These are phyloP conservation scores for Mortierella sp. DNA, from an alignment of 371 early-diverging fungal species.

Conservation along the genomic window DNA sequence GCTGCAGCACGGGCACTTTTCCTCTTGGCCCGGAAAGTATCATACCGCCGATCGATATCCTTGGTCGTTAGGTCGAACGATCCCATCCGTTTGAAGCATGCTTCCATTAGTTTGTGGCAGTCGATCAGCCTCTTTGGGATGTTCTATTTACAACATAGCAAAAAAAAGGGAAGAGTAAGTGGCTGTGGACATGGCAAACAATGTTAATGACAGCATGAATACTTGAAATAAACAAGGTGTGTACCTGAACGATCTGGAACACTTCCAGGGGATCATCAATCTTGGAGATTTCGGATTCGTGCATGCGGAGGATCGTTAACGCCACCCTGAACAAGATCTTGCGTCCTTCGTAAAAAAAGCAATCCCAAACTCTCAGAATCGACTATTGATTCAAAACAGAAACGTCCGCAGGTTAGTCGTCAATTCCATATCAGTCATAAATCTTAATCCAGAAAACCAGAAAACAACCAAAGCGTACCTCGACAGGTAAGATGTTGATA, in stretches of 20 bases:
- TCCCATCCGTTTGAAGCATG: conserved; percentile 67
- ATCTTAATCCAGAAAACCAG: not conserved
- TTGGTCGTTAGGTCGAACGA: conserved; percentile 67
- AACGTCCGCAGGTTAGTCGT: not conserved
- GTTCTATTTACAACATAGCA: conserved; percentile 58
- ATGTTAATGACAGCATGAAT: no score
- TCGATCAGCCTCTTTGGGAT: conserved; percentile 78
- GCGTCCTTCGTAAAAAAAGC: conserved; percentile 87
- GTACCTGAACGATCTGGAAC: conserved; percentile 74
- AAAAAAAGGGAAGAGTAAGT: not conserved
- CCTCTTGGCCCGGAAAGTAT: conserved; percentile 62
- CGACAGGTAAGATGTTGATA: conserved; percentile 84
- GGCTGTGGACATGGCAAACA: not conserved
- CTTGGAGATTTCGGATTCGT: conserved; percentile 74
- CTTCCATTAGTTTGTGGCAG: conserved; percentile 79
- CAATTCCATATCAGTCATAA: not conserved
- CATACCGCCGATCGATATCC: conserved; percentile 68
- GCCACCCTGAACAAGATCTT: conserved; percentile 86
- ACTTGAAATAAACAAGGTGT: not conserved
- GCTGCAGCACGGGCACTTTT: conserved; percentile 39
- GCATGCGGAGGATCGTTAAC: conserved; percentile 82
- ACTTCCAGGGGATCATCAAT: conserved; percentile 77
- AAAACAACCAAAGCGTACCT: conserved; percentile 57
- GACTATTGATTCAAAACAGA: conserved; percentile 57
- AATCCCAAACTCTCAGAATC: conserved; percentile 89